Conservation (phyloP, 305 asterid genomes). For the Solanum hybrid region DNA sequence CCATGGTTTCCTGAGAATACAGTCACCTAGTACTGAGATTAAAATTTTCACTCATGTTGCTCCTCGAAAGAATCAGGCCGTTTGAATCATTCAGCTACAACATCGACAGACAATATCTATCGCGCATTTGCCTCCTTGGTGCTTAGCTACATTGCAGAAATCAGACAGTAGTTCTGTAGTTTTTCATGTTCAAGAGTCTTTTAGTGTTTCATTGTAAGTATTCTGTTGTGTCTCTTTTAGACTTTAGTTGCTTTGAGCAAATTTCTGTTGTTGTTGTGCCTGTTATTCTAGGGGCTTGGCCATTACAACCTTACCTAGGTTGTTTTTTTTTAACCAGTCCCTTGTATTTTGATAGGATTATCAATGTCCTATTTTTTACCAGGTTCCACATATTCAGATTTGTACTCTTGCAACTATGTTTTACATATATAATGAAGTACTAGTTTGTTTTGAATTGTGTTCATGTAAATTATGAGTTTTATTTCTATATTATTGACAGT, state of each 20-base stretch:
- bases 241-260: constrained; percentile 11
- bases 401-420: constrained; percentile 25
- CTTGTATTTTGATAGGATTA: constrained; percentile 31
- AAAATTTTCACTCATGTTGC: constrained; percentile 12
- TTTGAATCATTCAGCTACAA: background rate
- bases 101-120: background rate
- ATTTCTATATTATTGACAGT: rapidly evolving
- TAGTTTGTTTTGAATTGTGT: background rate
- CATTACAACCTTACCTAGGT: constrained; percentile 32
- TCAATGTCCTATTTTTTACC: constrained; percentile 25
- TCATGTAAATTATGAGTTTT: background rate
- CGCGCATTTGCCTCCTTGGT: background rate
- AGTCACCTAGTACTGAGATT: constrained; percentile 16
- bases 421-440: background rate
- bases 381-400: constrained; percentile 21
- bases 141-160: background rate
- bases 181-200: background rate
- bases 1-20: constrained; percentile 45
- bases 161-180: background rate
- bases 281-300: constrained; percentile 25
- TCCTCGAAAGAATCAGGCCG: background rate
- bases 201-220: background rate
- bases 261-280: constrained; percentile 13
- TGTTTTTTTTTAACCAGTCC: constrained; percentile 28
- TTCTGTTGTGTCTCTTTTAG: background rate